phyloP scores from a whole-genome alignment of 306 rosid species.

The Corylus heterophylla region DNA sequence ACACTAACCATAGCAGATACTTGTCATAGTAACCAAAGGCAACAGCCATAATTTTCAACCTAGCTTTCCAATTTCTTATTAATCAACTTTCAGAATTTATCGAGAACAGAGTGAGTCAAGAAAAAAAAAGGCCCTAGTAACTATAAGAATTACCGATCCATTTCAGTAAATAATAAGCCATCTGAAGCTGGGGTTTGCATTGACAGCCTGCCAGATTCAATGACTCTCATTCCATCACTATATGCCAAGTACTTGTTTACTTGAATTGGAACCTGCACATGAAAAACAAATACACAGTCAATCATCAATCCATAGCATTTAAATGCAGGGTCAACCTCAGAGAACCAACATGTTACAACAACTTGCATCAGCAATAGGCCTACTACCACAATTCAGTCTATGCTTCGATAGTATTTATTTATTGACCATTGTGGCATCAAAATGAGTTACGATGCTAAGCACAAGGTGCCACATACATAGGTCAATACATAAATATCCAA shows the following conservation, averaged over 20 bases:
- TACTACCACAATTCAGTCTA: background rate
- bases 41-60: too few relatives aligned
- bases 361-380: background rate
- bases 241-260: constrained; percentile 85
- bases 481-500: background rate
- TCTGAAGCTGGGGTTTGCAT: constrained; percentile 62
- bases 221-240: constrained; percentile 91
- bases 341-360: background rate
- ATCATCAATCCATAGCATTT: background rate
- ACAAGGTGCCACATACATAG: background rate
- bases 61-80: background rate
- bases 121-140: background rate
- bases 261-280: constrained; percentile 87
- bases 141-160: constrained; percentile 61
- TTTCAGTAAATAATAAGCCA: constrained; percentile 74
- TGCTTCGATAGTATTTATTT: background rate
- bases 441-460: background rate
- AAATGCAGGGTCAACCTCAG: background rate
- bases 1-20: too few relatives aligned
- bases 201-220: constrained; percentile 79
- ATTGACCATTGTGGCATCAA: background rate
- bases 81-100: background rate
- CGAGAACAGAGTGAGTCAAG: background rate
- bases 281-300: background rate
- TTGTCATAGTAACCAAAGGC: too few relatives aligned